Conservation (phyloP, 805 yeast genomes). For the Clavispora fructus region DNA sequence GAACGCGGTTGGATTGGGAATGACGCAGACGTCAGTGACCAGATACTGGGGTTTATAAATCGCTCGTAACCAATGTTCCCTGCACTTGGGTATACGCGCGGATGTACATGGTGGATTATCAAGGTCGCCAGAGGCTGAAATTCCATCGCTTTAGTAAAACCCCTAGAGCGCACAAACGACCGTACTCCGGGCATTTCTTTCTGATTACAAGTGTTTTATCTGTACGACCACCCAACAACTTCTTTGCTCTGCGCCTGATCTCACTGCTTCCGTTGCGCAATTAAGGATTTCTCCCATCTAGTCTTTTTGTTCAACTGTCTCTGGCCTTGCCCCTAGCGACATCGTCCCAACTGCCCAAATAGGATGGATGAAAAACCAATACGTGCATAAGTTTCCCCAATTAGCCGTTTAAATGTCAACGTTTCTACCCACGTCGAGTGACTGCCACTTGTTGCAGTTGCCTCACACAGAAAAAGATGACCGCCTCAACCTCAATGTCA, state of each 20-base stretch:
- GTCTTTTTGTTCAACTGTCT: neutral
- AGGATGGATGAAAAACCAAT: neutral
- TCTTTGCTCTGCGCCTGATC: neutral
- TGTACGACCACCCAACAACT: neutral
- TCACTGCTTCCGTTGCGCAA: neutral
- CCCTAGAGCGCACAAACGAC: neutral
- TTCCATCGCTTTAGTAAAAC: neutral
- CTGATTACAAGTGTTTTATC: neutral
- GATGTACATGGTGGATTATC: neutral
- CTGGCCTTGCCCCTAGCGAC: neutral
- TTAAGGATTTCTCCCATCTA: neutral
- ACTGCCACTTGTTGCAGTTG: constrained; percentile 50
- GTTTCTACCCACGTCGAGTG: constrained; percentile 57
- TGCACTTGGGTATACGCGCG: neutral
- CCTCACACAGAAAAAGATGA: constrained; percentile 54
- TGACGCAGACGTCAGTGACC: neutral
- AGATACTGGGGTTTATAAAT: neutral
- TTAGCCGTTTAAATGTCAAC: constrained; percentile 43
- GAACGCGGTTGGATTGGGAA: too few species aligned
- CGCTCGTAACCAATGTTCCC: neutral
- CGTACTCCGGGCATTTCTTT: neutral
- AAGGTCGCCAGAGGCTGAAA: neutral
- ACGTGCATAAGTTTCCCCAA: neutral
- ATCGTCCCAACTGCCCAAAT: neutral
- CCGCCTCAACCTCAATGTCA: constrained; percentile 48